Evolutionary conservation across 495 filamentous ascomycete species (phyloP).

Genomic region (Astrocystis sublimbata): DNA sequence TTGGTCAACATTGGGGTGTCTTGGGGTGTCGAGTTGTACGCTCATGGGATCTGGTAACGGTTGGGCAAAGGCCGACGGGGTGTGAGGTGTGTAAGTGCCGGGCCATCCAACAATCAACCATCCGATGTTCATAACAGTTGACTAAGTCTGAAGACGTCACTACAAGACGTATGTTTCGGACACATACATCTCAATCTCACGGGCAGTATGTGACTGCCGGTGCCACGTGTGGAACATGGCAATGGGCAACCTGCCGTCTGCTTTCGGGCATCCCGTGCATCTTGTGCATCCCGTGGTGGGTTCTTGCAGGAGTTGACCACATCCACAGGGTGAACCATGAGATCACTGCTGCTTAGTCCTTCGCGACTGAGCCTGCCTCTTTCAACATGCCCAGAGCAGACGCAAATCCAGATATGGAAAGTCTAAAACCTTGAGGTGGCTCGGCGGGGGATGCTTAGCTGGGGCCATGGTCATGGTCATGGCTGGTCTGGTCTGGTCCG

Average conservation of each 20-base stretch:
- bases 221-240: neutral
- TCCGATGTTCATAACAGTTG: neutral
- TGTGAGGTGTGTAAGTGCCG: neutral
- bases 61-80: neutral
- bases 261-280: slow-evolving; percentile 1
- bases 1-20: no score
- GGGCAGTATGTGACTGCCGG: neutral
- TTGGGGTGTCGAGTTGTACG: neutral
- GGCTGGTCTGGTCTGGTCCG: no score
- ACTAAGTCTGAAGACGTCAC: neutral
- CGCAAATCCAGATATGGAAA: no score
- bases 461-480: no score
- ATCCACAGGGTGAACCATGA: no score
- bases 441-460: no score
- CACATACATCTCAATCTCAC: neutral
- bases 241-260: neutral
- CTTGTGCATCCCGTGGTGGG: no score
- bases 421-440: no score
- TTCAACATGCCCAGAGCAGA: no score
- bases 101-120: neutral
- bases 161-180: neutral
- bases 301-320: neutral
- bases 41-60: no score
- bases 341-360: no score
- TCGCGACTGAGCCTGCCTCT: no score